Percentiles rank a stretch among this genome's conserved stretches.
phyloP scores from a whole-genome alignment of 106 monocot genomes.

The Dioscorea dumetorum region DNA sequence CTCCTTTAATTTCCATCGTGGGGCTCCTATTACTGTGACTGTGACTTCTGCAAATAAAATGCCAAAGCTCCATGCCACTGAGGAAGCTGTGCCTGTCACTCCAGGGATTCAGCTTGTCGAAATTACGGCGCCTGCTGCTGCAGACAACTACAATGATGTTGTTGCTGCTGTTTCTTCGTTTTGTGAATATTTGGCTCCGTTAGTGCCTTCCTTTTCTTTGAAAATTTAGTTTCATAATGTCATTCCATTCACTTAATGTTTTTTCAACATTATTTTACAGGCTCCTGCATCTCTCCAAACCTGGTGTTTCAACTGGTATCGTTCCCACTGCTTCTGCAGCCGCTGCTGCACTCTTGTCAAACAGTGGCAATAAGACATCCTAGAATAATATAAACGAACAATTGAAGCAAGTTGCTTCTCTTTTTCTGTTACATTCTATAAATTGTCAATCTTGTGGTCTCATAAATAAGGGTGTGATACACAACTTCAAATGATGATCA shows the following conservation, averaged over 20 bases:
- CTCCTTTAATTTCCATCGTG: conserved; percentile 60
- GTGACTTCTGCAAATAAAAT: conserved; percentile 78
- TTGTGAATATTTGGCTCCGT: conserved; percentile 95
- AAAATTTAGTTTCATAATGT: background rate
- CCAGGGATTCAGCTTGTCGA: conserved; percentile 87
- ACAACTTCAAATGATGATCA: no score
- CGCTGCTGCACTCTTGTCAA: conserved; percentile 82
- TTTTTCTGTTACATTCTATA: no score
- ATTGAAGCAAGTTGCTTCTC: no score
- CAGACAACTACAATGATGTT: conserved; percentile 85
- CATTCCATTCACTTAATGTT: background rate
- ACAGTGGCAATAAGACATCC: conserved; percentile 28
- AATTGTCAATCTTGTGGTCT: no score
- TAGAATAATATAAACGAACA: background rate
- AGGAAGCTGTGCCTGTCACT: conserved; percentile 79
- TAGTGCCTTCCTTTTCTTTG: conserved; percentile 21
- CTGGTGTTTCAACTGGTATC: conserved; percentile 72
- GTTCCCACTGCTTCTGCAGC: conserved; percentile 87
- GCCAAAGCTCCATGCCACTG: conserved; percentile 68
- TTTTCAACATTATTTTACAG: conserved; percentile 19
- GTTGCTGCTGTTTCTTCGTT: conserved; percentile 67
- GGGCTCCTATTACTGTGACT: conserved; percentile 52
- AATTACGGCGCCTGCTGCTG: conserved; percentile 76
- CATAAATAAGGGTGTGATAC: no score
- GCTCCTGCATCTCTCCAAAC: conserved; percentile 95